A percentile compares a stretch with the other conserved stretches of the same genome.
These are phyloP conservation scores for Dioszegia hungarica DNA, from an alignment of 768 basidiomycete species.

Conservation along the genomic window DNA sequence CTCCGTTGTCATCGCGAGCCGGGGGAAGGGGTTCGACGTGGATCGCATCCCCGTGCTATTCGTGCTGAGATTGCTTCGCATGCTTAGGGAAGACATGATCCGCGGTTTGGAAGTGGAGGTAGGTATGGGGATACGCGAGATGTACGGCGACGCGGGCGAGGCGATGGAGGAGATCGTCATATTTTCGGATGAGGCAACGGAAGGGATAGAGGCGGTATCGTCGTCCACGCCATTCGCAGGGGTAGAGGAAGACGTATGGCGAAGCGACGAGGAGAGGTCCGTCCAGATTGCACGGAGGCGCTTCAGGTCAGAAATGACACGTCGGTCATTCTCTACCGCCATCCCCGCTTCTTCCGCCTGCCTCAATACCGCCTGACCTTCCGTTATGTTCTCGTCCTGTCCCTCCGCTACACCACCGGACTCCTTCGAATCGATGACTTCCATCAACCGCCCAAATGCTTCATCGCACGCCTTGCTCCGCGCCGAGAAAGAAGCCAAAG, in stretches of 20 bases:
- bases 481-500: slow-evolving; percentile 3
- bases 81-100: neutral
- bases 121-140: slow-evolving; percentile 3
- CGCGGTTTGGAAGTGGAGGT: neutral
- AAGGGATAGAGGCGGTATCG: neutral
- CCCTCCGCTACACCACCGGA: neutral
- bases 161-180: neutral
- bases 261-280: neutral
- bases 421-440: slow-evolving; percentile 4
- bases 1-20: neutral
- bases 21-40: slow-evolving; percentile 3
- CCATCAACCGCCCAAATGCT: slow-evolving; percentile 11
- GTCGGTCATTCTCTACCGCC: slow-evolving; percentile 1
- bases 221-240: neutral
- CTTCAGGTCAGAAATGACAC: neutral
- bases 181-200: neutral
- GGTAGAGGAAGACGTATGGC: neutral
- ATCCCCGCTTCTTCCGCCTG: neutral
- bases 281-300: neutral
- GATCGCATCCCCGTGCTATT: neutral
- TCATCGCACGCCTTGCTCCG: slow-evolving; percentile 7
- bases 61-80: slow-evolving; percentile 5
- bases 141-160: neutral
- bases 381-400: neutral
- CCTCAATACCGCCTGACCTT: neutral